A percentile compares a stretch with the other conserved stretches of the same genome.
These are phyloP conservation scores for Acacia crassicarpa DNA, from an alignment of 306 rosid species.

Conservation along the genomic window DNA sequence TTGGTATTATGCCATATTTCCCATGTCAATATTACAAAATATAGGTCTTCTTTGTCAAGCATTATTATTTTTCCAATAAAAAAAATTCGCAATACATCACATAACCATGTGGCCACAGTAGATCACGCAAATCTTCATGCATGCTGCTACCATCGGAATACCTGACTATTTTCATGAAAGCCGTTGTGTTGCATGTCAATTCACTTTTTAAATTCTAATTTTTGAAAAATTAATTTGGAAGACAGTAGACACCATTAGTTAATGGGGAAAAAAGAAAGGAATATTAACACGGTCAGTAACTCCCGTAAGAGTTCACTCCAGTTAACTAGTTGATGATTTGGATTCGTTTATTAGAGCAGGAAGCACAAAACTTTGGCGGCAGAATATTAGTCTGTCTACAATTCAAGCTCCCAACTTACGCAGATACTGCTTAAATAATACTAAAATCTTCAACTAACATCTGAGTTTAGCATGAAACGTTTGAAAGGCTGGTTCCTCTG, in stretches of 20 bases:
- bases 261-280: background rate
- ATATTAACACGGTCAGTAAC: too few relatives aligned
- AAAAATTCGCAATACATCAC: constrained; percentile 5
- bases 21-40: constrained; percentile 1
- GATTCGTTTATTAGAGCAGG: background rate
- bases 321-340: background rate
- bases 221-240: background rate
- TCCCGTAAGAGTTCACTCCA: background rate
- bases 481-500: background rate
- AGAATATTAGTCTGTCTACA: background rate
- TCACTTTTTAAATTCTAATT: background rate
- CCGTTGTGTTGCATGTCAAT: background rate
- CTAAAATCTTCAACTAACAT: background rate
- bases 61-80: background rate
- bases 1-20: background rate
- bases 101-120: background rate
- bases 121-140: background rate
- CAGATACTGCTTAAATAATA: background rate
- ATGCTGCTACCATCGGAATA: background rate
- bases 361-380: background rate
- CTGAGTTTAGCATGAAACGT: background rate
- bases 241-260: background rate
- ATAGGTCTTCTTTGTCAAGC: background rate
- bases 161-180: background rate
- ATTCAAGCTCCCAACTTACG: background rate